Base-by-base conservation (phyloP, 495 filamentous ascomycete genomes). In the Penicillium ucsense region DNA sequence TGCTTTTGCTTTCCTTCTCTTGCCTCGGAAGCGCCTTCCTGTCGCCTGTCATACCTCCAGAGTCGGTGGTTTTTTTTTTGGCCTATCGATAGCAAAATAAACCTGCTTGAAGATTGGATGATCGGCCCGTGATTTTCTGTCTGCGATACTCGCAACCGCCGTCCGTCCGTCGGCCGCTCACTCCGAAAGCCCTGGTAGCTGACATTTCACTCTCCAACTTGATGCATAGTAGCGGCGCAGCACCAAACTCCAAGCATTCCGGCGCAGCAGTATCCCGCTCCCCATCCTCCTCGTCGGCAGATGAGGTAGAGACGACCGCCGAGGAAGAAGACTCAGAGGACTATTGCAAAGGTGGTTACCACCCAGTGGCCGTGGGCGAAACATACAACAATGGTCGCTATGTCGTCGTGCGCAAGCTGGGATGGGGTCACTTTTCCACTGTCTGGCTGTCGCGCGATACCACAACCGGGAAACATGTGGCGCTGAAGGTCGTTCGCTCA, bases 291-390 rank as follows among this genome's bases (percentile, higher is more conserved):
- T 87, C 86, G 29, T 87, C 87, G 43, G 88, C 83, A 54, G 90
- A 95, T 50, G 85, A 86, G 52, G 77, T 89, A 58, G 88, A 94
- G 59, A 88, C 90, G 56, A 94, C 92, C 4, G 94, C 92, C 42
- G 92, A 98, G 56, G 92, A 98, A 68, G 92, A 98, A 68, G 94
- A 97, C 61, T 95, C 89, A 31, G 92, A 98, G 63, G 92, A 98
- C 63, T 98, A 98, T 70, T 96, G 91, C 75, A 97, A 96, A 67
- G 92, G 92, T 52, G 92, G 92, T 34, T 98, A 98, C 61, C 92
- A 98, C 59, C 92, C 92, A 0, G 94, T 97, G 30, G 75, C 76
- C 44, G 84, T 96, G 41, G 92, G 92, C 45, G 92, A 98, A 68
- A 84, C 86, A 54, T 98, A 96, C 78, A 98, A 98, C 61, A 87